Conservation (phyloP, 2,329 filamentous ascomycete genomes). For the Zarea fungicola region DNA sequence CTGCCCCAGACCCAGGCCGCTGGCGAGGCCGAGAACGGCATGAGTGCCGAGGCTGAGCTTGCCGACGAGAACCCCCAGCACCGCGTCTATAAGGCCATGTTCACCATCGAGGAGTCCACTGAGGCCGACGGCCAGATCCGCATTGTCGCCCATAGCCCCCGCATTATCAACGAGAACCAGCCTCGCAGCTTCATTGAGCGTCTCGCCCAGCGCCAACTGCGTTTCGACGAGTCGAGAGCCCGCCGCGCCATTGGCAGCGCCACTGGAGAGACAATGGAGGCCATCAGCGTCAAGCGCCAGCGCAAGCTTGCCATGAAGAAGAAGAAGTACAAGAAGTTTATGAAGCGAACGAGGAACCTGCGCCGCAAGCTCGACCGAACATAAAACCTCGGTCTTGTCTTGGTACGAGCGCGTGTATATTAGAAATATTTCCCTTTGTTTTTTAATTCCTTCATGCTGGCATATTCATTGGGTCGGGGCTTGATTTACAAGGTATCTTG, state of each 20-base stretch:
- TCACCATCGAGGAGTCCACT: conserved; percentile 62
- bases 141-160: conserved; percentile 56
- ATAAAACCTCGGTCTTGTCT: conserved; percentile 27
- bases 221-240: conserved; percentile 49
- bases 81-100: conserved; percentile 58
- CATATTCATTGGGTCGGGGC: conserved; percentile 1
- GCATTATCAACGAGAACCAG: conserved; percentile 46
- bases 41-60: conserved; percentile 33
- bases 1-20: conserved; percentile 58
- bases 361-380: conserved; percentile 76
- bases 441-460: conserved; percentile 1
- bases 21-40: conserved; percentile 25
- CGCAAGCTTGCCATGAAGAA: conserved; percentile 99
- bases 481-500: conserved; percentile 4
- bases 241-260: conserved; percentile 29
- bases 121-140: conserved; percentile 55
- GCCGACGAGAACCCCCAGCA: conserved; percentile 38
- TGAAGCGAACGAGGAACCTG: conserved; percentile 84
- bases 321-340: conserved; percentile 99
- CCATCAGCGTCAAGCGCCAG: conserved; percentile 88
- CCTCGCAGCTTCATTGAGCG: conserved; percentile 62
- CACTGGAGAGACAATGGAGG: conserved; percentile 50
- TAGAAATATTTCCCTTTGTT: conserved; percentile 11
- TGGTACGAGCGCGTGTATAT: conserved; percentile 7
- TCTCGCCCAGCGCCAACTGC: conserved; percentile 59